Evolutionary conservation across 2,329 filamentous ascomycete species (phyloP).

Genomic region (Cryphonectria radicalis): DNA sequence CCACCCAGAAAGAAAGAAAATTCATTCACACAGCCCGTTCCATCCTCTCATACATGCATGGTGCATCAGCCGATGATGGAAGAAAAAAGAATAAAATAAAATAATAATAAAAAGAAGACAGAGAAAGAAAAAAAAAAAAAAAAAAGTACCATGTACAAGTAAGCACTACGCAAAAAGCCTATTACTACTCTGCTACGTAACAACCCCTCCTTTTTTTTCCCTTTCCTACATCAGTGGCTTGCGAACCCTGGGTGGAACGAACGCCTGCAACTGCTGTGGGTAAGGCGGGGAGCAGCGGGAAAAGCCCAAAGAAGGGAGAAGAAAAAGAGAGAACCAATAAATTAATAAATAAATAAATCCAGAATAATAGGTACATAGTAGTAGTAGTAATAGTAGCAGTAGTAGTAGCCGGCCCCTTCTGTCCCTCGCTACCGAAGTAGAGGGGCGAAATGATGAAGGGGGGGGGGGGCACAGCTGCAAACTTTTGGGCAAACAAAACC

Average conservation of each 20-base stretch:
- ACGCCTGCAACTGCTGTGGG: not conserved
- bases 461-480: too few species aligned
- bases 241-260: not conserved
- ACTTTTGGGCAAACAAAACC: not conserved
- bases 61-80: not conserved
- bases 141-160: not conserved
- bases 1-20: too few species aligned
- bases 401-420: not conserved
- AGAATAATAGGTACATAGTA: not conserved
- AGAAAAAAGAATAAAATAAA: not conserved
- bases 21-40: not conserved
- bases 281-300: not conserved
- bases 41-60: not conserved
- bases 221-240: not conserved
- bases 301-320: not conserved
- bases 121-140: not conserved
- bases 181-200: not conserved
- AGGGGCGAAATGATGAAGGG: too few species aligned
- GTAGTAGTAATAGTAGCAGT: too few species aligned
- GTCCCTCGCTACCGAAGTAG: not conserved
- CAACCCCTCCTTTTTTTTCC: not conserved
- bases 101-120: not conserved
- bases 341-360: not conserved
- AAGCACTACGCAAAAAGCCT: not conserved
- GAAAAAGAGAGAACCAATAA: not conserved